Evolutionary conservation across 495 filamentous ascomycete species (phyloP).

Genomic region (Penicillium simplicissimum): DNA sequence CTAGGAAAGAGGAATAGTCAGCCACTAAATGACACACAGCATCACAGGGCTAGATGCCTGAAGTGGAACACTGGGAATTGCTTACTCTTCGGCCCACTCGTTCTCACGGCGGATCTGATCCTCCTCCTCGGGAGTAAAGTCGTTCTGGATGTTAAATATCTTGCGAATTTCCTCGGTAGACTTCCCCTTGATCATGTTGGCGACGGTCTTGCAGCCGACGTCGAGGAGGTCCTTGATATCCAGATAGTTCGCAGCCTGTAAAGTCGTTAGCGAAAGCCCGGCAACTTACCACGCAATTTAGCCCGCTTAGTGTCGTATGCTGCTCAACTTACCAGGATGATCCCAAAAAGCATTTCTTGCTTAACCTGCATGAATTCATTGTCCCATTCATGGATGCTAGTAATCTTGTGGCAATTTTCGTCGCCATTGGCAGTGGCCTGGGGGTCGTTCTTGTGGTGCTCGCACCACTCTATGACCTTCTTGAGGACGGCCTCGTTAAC

Average conservation of each 20-base stretch:
- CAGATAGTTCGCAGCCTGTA: conserved; percentile 67
- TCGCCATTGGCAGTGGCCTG: conserved; percentile 83
- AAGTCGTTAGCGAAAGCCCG: conserved; percentile 4
- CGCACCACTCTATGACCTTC: conserved; percentile 98
- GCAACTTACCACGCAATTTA: too few species aligned
- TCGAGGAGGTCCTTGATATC: conserved; percentile 72
- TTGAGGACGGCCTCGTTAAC: conserved; percentile 90
- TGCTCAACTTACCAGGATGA: conserved; percentile 78
- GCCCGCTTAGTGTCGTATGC: not conserved
- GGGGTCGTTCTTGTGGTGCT: conserved; percentile 88
- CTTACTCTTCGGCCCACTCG: conserved; percentile 72
- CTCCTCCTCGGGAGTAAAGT: conserved; percentile 75
- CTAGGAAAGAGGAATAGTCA: not conserved
- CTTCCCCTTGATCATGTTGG: conserved; percentile 76
- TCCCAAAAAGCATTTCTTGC: conserved; percentile 99
- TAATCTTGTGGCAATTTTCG: conserved; percentile 94
- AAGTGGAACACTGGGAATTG: conserved; percentile 2
- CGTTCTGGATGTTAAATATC: conserved; percentile 74
- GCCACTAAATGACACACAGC: not conserved
- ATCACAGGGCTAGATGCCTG: not conserved
- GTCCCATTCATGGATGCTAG: conserved; percentile 99
- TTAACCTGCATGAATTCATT: conserved; percentile 99
- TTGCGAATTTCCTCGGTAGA: conserved; percentile 72
- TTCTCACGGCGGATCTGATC: conserved; percentile 72
- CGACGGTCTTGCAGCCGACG: conserved; percentile 68